Percentiles rank a stretch among this genome's conserved stretches.
Evolutionary conservation across 2,329 filamentous ascomycete species (phyloP).

Genomic region (Aspergillus sojae): DNA sequence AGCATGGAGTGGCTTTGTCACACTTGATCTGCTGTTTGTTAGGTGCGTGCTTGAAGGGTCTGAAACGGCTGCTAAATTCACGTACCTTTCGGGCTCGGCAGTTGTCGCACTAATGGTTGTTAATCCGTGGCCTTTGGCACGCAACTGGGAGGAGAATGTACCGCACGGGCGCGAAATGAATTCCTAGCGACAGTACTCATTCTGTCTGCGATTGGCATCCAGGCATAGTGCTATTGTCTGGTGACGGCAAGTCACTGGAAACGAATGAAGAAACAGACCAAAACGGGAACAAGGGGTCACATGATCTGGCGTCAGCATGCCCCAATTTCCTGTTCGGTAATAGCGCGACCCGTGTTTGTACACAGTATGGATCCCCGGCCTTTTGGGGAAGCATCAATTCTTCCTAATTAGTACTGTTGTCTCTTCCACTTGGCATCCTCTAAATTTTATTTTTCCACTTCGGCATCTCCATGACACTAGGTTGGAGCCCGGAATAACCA

Average conservation of each 20-base stretch:
- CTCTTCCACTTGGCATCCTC: not conserved
- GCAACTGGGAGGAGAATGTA: slow-evolving; percentile 11
- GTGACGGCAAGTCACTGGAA: not conserved
- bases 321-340: not conserved
- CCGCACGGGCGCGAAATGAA: slow-evolving; percentile 29
- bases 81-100: slow-evolving; percentile 31
- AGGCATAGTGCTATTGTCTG: not conserved
- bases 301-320: not conserved
- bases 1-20: slow-evolving; percentile 27
- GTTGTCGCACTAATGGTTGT: slow-evolving; percentile 27
- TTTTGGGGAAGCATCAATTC: not conserved
- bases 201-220: slow-evolving; percentile 13
- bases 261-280: not conserved
- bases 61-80: not conserved
- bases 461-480: not conserved
- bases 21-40: slow-evolving; percentile 23
- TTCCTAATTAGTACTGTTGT: not conserved
- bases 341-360: not conserved
- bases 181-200: slow-evolving; percentile 11
- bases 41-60: not conserved
- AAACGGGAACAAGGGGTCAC: not conserved
- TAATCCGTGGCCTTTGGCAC: not conserved
- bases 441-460: not conserved
- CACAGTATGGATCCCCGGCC: too few relatives aligned
- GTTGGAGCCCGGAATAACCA: not conserved